A percentile compares a stretch with the other conserved stretches of the same genome.
phyloP scores from a whole-genome alignment of 2,329 filamentous ascomycete species.

The Fusarium musae region DNA sequence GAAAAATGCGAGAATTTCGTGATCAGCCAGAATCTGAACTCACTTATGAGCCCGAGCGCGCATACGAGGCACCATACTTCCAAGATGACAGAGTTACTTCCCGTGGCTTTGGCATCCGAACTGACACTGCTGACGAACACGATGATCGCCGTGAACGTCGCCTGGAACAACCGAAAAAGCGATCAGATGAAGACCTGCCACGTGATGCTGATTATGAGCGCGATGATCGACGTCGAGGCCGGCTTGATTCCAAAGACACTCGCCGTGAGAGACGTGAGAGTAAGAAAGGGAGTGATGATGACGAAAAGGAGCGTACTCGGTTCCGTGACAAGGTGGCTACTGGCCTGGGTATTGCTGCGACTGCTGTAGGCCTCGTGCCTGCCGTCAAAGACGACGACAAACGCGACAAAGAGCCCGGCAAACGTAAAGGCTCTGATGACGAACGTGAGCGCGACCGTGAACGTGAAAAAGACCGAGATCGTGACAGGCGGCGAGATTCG shows the following conservation, averaged over 20 bases:
- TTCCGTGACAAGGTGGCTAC: slow-evolving; percentile 60
- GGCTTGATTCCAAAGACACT: slow-evolving; percentile 42
- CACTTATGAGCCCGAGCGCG: slow-evolving; percentile 40
- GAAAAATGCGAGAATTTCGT: slow-evolving; percentile 54
- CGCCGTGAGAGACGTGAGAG: slow-evolving; percentile 47
- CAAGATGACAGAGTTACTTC: slow-evolving; percentile 58
- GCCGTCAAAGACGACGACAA: slow-evolving; percentile 54
- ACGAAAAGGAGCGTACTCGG: slow-evolving; percentile 56
- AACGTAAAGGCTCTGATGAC: slow-evolving; percentile 49
- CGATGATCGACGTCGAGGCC: slow-evolving; percentile 45
- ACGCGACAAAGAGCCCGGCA: slow-evolving; percentile 48
- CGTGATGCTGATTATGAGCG: slow-evolving; percentile 46
- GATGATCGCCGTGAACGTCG: slow-evolving; percentile 58
- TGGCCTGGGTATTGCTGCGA: slow-evolving; percentile 61
- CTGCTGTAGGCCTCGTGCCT: slow-evolving; percentile 57
- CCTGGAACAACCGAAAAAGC: slow-evolving; percentile 46
- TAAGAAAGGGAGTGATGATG: slow-evolving; percentile 48
- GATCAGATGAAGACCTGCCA: slow-evolving; percentile 47
- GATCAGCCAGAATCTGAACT: slow-evolving; percentile 53
- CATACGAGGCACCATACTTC: slow-evolving; percentile 49
- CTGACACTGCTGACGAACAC: slow-evolving; percentile 51
- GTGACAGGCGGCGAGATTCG: slow-evolving; percentile 37
- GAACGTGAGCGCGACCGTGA: slow-evolving; percentile 41
- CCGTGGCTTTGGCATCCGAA: slow-evolving; percentile 65
- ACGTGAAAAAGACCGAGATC: slow-evolving; percentile 23